A percentile compares a stretch with the other conserved stretches of the same genome.
Conservation (phyloP, 2,329 filamentous ascomycete species). For the Herpotrichia juniperi region DNA sequence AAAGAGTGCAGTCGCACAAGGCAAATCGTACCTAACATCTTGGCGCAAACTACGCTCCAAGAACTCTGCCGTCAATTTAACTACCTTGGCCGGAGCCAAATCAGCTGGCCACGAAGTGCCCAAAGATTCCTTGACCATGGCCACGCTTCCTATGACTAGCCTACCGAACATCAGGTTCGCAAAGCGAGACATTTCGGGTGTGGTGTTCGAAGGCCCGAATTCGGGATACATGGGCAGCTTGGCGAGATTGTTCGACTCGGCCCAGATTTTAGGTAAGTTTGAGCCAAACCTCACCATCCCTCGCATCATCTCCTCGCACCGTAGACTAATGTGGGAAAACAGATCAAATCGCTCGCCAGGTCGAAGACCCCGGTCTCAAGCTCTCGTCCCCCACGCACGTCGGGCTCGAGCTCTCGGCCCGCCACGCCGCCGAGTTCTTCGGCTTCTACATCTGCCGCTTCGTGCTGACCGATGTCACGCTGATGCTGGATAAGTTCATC, state of each 20-base stretch:
- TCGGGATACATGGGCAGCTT: conserved; percentile 90
- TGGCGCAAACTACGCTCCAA: conserved; percentile 92
- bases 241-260: conserved; percentile 89
- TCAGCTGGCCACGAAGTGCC: conserved; percentile 45
- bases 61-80: conserved; percentile 68
- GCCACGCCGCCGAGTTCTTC: conserved; percentile 96
- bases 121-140: conserved; percentile 65
- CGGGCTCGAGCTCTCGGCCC: conserved; percentile 88
- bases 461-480: conserved; percentile 80
- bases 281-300: too few relatives aligned
- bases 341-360: conserved; percentile 96
- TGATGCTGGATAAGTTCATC: conserved; percentile 94
- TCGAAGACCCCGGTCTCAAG: conserved; percentile 90
- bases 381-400: conserved; percentile 94
- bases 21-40: conserved; percentile 80
- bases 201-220: conserved; percentile 82
- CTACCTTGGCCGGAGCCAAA: conserved; percentile 55
- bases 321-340: too few relatives aligned
- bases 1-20: conserved; percentile 42
- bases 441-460: conserved; percentile 96
- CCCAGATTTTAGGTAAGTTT: conserved; percentile 83
- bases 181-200: conserved; percentile 71
- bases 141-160: conserved; percentile 67
- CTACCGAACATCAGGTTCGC: conserved; percentile 75
- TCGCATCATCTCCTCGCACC: too few relatives aligned